Evolutionary conservation across 495 filamentous ascomycete genomes (phyloP).

Genomic region (Hypoxylon fuscum): DNA sequence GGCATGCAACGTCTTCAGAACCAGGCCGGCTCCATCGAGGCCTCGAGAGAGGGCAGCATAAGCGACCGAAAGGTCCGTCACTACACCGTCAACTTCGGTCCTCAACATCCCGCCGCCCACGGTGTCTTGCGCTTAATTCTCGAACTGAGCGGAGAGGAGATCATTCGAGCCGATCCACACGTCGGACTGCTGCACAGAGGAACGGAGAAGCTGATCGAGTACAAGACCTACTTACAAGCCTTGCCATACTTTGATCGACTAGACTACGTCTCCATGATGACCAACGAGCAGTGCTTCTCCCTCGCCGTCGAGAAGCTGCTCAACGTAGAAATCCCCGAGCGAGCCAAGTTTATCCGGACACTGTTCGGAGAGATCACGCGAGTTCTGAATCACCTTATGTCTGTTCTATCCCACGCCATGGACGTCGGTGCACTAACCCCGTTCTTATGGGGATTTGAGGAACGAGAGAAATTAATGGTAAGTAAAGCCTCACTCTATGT

Average conservation of each 20-base stretch:
- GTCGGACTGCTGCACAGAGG: conserved; percentile 96
- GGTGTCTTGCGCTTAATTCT: conserved; percentile 98
- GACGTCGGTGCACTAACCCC: conserved; percentile 98
- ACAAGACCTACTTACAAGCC: conserved; percentile 98
- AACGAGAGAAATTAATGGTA: conserved; percentile 99
- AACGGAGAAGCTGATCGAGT: conserved; percentile 99
- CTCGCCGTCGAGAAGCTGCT: conserved; percentile 97
- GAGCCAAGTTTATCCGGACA: conserved; percentile 97
- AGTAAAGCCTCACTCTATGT: conserved; percentile 40
- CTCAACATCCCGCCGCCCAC: conserved; percentile 98
- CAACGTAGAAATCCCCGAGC: conserved; percentile 94
- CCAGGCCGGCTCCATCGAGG: conserved; percentile 53
- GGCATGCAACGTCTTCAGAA: conserved; percentile 59
- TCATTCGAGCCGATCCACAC: conserved; percentile 94
- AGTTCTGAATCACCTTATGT: conserved; percentile 98
- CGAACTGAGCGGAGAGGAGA: conserved; percentile 97
- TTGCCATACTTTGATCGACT: conserved; percentile 98
- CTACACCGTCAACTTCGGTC: conserved; percentile 99
- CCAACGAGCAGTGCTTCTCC: conserved; percentile 97
- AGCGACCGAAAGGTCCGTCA: conserved; percentile 90
- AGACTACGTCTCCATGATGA: conserved; percentile 99
- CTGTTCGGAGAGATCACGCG: conserved; percentile 97
- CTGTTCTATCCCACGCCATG: conserved; percentile 97
- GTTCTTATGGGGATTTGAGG: conserved; percentile 99
- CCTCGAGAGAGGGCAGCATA: conserved; percentile 58